Conservation (phyloP, 2,329 filamentous ascomycete species). For the Nigrospora sphaerica region DNA sequence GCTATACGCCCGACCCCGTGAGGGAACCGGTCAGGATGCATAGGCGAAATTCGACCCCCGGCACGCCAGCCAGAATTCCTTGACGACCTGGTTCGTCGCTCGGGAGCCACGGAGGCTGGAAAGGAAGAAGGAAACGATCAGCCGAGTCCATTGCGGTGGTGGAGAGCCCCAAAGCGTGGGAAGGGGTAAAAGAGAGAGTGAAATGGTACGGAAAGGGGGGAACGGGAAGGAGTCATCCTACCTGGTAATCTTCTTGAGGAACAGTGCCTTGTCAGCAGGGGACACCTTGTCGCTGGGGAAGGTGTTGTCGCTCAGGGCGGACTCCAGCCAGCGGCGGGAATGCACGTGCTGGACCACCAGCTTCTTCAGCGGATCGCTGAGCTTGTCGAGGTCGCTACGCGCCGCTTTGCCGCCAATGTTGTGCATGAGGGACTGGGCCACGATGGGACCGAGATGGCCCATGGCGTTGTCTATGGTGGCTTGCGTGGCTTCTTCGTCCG, state of each 20-base stretch:
- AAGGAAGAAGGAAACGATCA: neutral
- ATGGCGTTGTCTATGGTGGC: slow-evolving; percentile 42
- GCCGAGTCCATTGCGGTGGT: neutral
- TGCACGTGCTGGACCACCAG: slow-evolving; percentile 49
- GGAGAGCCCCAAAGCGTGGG: neutral
- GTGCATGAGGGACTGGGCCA: slow-evolving; percentile 52
- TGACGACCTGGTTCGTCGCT: slow-evolving; percentile 59
- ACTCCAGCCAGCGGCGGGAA: slow-evolving; percentile 56
- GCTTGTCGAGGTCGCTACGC: slow-evolving; percentile 64
- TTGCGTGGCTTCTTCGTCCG: slow-evolving; percentile 33
- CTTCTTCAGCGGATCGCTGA: slow-evolving; percentile 66
- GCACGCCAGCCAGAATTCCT: slow-evolving; percentile 67
- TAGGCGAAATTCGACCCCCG: slow-evolving; percentile 56
- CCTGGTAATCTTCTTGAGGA: slow-evolving; percentile 60
- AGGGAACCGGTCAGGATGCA: slow-evolving; percentile 34
- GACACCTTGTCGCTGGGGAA: slow-evolving; percentile 56
- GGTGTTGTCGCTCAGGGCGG: slow-evolving; percentile 44
- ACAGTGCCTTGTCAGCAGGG: slow-evolving; percentile 51
- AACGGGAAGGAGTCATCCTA: slow-evolving; percentile 24
- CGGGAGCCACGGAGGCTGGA: slow-evolving; percentile 54
- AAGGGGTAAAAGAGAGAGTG: neutral
- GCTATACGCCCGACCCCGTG: neutral
- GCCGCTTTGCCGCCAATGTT: slow-evolving; percentile 64
- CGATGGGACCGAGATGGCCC: slow-evolving; percentile 50
- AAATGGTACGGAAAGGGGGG: neutral